These are phyloP conservation scores for Arthrobotrys musiformis DNA, from an alignment of 2,329 filamentous ascomycete genomes.

Conservation along the genomic window DNA sequence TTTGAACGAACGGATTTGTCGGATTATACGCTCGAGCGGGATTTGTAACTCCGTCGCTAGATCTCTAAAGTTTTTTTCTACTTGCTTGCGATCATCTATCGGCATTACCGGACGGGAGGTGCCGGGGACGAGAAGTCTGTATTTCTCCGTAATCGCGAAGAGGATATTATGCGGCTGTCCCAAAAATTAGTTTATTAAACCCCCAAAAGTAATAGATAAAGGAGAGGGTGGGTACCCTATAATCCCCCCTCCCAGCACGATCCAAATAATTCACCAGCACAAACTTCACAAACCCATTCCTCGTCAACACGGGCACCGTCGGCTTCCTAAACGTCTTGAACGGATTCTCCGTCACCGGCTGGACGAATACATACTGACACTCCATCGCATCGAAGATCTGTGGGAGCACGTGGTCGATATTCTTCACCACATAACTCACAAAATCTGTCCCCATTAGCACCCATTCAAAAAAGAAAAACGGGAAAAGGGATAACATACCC, in stretches of 20 bases:
- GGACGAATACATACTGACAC: constrained; percentile 30
- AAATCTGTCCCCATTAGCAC: too few relatives aligned
- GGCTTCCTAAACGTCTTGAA: constrained; percentile 42
- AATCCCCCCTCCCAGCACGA: neutral
- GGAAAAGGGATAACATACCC: constrained; percentile 1
- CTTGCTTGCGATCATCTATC: constrained; percentile 30
- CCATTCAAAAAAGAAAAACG: neutral
- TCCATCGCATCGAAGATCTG: constrained; percentile 47
- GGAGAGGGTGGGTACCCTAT: constrained; percentile 6
- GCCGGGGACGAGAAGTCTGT: constrained; percentile 33
- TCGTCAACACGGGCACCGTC: constrained; percentile 9
- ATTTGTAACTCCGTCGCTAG: constrained; percentile 36
- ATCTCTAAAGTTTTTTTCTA: constrained; percentile 39
- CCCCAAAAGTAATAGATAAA: neutral
- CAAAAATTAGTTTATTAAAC: neutral
- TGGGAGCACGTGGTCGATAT: constrained; percentile 24
- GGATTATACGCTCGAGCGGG: constrained; percentile 37
- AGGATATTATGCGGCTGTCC: constrained; percentile 26
- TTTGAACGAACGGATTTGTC: constrained; percentile 13
- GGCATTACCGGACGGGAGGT: constrained; percentile 47
- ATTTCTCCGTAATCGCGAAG: constrained; percentile 32
- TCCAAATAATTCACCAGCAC: constrained; percentile 44
- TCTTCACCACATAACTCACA: constrained; percentile 14
- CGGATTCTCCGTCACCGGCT: constrained; percentile 20
- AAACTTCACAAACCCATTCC: constrained; percentile 46